Evolutionary conservation across 805 yeast species (phyloP).

Genomic region (Ogataea angusta): DNA sequence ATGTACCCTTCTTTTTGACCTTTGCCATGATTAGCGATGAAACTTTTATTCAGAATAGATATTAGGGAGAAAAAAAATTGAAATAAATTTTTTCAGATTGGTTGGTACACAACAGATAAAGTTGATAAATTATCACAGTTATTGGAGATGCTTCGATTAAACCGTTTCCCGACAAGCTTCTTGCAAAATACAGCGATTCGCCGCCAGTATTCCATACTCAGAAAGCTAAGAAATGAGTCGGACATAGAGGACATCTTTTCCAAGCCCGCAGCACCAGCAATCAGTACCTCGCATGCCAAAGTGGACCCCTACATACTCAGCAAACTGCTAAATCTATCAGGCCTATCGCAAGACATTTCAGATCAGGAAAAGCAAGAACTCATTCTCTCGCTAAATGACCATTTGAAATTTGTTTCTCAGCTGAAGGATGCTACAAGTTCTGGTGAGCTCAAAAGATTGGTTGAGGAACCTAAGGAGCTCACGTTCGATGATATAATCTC

Average conservation of each 20-base stretch:
- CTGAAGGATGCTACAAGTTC: slow-evolving; percentile 33
- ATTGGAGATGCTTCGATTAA: neutral
- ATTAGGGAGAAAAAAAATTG: slow-evolving; percentile 12
- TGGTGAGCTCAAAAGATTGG: slow-evolving; percentile 22
- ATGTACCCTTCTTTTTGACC: slow-evolving; percentile 77
- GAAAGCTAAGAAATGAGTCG: neutral
- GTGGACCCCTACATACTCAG: slow-evolving; percentile 19
- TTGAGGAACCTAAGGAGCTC: slow-evolving; percentile 25
- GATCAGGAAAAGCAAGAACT: slow-evolving; percentile 31
- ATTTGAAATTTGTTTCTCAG: slow-evolving; percentile 47
- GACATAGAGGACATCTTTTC: slow-evolving; percentile 20
- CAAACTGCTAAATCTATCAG: slow-evolving; percentile 46
- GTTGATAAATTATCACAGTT: neutral
- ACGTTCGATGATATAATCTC: slow-evolving; percentile 31
- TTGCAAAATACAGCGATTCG: neutral
- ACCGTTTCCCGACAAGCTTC: neutral
- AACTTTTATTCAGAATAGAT: neutral
- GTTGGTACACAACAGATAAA: slow-evolving; percentile 9
- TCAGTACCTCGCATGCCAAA: neutral
- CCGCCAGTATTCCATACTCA: neutral
- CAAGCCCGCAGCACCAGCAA: neutral
- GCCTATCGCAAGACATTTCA: slow-evolving; percentile 37
- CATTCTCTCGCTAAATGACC: slow-evolving; percentile 39
- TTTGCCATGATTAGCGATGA: slow-evolving; percentile 41
- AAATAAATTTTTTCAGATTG: slow-evolving; percentile 16